Evolutionary conservation across 148 eudicot species (phyloP), one percentile per base, ranked within the genome.

Genomic region (Diospyros kaki): DNA sequence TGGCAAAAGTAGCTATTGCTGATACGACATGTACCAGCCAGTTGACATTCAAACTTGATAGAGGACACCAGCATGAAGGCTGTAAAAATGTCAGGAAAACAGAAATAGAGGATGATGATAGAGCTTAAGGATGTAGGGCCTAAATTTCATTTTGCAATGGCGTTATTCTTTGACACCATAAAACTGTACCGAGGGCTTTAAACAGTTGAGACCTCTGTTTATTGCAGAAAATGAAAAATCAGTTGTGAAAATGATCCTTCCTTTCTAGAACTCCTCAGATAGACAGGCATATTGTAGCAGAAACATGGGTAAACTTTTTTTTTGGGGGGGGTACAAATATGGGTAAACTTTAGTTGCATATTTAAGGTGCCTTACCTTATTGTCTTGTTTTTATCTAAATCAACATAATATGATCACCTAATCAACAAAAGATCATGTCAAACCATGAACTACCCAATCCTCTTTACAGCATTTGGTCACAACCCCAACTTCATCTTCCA

Each of bases 111-210:
- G 38, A 15, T 0, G 55, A 68, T 56, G 46, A 14, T 58, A 41
- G 48, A 54, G 39, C 61, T 53, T 28, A 46, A 17, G 3, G 40
- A 40, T 3, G 17, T 39, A 54, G 12, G 73, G 7, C 73, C 46
- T 6, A 42, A 42, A 39, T 55, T 54, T 53, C 60, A 54, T 40
- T 54, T 48, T 38, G 17, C 44, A 28, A 9, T 17, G 38, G 72
- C 28, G 51, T 15, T 10, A 68, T 52, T 51, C 14, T 51, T 68
- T 51, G 44, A 68, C 72, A 68, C 39, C 44, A 56, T 68, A 68
- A 68, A 68, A 28, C 2, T 12, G 70, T 51, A 68, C 1, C n/a
- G 17, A 51, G 70, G 40, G 28, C 45, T 54, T 18, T 38, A 50
- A 51, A 14, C 12, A 51, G 4, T 4, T 11, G 40, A 17, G 7